Evolutionary conservation across 495 filamentous ascomycete species (phyloP).

Genomic region (Sporormia fimetaria): DNA sequence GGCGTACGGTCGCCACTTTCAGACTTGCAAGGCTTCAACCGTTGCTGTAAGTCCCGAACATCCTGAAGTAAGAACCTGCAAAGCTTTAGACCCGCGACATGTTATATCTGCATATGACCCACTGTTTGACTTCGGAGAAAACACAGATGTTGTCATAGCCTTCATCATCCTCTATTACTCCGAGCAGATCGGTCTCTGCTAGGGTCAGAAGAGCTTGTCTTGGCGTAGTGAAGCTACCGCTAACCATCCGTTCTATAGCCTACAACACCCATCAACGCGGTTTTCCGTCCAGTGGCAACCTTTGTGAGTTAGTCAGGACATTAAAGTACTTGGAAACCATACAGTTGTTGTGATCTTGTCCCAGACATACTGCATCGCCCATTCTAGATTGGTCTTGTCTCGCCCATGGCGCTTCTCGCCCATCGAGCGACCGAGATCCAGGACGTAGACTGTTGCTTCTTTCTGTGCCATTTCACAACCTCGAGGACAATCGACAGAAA

Average conservation of each 20-base stretch:
- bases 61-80: conserved; percentile 52
- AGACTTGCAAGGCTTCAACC: conserved; percentile 54
- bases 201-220: conserved; percentile 9
- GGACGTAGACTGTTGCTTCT: conserved; percentile 81
- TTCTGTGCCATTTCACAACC: conserved; percentile 68
- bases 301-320: conserved; percentile 17
- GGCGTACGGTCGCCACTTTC: conserved; percentile 60
- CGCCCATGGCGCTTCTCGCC: conserved; percentile 62
- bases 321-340: conserved; percentile 13
- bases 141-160: conserved; percentile 71
- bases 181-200: conserved; percentile 53
- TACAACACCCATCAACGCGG: conserved; percentile 65
- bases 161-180: conserved; percentile 41
- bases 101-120: background rate
- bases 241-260: conserved; percentile 67
- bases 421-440: conserved; percentile 83
- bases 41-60: conserved; percentile 49
- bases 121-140: conserved; percentile 57
- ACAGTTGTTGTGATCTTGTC: conserved; percentile 81
- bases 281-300: conserved; percentile 76
- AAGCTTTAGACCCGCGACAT: background rate
- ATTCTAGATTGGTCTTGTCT: conserved; percentile 71
- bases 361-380: conserved; percentile 89
- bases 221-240: conserved; percentile 18
- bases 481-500: background rate